phyloP scores from a whole-genome alignment of 371 early-diverging fungal genomes.

The Cokeromyces recurvatus region DNA sequence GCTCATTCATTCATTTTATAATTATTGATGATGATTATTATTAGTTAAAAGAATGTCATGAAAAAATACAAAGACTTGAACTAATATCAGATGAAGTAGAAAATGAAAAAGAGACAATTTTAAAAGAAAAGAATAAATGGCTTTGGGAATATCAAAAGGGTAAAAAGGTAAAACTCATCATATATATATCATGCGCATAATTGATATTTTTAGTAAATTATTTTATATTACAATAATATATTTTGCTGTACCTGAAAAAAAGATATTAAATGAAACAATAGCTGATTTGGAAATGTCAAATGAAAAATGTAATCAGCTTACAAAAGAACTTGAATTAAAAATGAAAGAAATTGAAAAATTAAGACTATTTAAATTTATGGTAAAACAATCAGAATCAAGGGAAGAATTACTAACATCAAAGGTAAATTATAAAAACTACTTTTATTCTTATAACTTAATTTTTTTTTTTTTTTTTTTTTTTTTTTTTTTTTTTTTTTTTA shows the following conservation, averaged over 20 bases:
- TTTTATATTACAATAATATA: background rate
- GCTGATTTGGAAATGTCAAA: constrained; percentile 28
- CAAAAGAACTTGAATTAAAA: constrained; percentile 17
- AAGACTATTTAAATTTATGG: constrained; percentile 20
- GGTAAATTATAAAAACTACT: constrained; percentile 7
- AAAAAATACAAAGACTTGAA: constrained; percentile 19
- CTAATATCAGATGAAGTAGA: constrained; percentile 22
- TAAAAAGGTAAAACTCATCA: constrained; percentile 29
- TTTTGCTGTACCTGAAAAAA: background rate
- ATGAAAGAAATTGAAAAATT: constrained; percentile 25
- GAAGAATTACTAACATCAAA: constrained; percentile 27
- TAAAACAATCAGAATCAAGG: constrained; percentile 21
- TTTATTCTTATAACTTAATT: too few species aligned
- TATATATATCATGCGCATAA: too few species aligned
- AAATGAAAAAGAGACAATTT: constrained; percentile 16
- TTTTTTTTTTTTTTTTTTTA: background rate
- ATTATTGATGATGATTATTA: constrained; percentile 1
- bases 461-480: too few species aligned
- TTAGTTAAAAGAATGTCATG: constrained; percentile 25
- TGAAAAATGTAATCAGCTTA: constrained; percentile 20
- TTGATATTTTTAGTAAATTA: too few species aligned
- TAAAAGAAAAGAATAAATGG: constrained; percentile 24
- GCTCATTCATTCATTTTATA: constrained; percentile 3
- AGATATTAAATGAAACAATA: constrained; percentile 29
- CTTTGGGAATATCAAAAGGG: constrained; percentile 32